Evolutionary conservation across 352 stramenopile genomes (phyloP).

Genomic region (Pythium oligandrum): DNA sequence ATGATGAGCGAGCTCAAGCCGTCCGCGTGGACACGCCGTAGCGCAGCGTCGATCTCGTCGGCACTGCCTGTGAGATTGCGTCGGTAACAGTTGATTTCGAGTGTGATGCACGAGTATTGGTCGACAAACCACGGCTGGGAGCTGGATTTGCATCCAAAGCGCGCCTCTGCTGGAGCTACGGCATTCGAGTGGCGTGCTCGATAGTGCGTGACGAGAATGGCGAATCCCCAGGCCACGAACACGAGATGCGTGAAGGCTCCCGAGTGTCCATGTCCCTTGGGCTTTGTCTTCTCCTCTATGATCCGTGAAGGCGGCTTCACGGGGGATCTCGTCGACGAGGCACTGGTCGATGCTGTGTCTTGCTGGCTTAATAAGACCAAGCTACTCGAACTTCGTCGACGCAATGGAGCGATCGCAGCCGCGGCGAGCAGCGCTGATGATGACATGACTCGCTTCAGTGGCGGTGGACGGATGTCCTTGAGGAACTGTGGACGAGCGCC

Average conservation of each 20-base stretch:
- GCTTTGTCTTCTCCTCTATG: too few relatives aligned
- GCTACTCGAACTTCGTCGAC: too few relatives aligned
- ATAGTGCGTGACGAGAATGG: constrained; percentile 8
- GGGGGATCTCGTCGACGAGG: too few relatives aligned
- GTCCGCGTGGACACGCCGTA: constrained; percentile 3
- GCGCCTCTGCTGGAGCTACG: neutral
- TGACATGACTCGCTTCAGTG: too few relatives aligned
- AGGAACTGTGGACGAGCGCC: too few relatives aligned
- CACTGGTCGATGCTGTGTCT: too few relatives aligned
- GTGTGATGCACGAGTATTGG: constrained; percentile 17
- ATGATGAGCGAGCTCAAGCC: constrained; percentile 11
- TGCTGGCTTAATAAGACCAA: too few relatives aligned
- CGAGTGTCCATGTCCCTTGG: neutral
- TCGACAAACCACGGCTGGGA: constrained; percentile 16
- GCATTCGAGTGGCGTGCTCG: neutral
- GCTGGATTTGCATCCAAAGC: constrained; percentile 16
- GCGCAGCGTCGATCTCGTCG: constrained; percentile 6
- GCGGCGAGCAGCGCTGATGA: too few relatives aligned
- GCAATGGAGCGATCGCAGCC: too few relatives aligned
- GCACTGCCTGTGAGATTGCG: constrained; percentile 1
- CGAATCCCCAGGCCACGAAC: constrained; percentile 9
- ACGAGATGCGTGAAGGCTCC: neutral
- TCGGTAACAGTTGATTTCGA: constrained; percentile 24
- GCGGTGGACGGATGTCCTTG: too few relatives aligned
- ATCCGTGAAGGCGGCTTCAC: too few relatives aligned